Conservation (phyloP, 179 eudicot species). For the Camellia oleifera region DNA sequence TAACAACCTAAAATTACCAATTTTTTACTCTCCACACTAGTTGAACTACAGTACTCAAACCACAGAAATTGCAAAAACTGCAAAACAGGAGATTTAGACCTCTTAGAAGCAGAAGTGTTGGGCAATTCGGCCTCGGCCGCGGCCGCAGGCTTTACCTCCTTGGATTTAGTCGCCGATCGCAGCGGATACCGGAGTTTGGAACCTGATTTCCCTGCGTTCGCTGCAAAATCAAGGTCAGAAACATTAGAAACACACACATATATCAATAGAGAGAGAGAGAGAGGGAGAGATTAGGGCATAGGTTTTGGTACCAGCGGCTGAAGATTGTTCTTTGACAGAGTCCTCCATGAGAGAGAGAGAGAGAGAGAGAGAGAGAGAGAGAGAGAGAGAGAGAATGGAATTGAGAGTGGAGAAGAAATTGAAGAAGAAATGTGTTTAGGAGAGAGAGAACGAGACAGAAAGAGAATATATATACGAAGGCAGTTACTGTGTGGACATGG, state of each 20-base stretch:
- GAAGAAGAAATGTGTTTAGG: too few species aligned
- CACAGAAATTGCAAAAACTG: not conserved
- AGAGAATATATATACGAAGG: not conserved
- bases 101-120: slow-evolving; percentile 43
- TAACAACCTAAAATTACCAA: not conserved
- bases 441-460: not conserved
- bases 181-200: slow-evolving; percentile 73
- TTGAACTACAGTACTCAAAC: too few species aligned
- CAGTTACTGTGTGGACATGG: not conserved
- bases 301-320: slow-evolving; percentile 23
- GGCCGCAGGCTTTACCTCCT: slow-evolving; percentile 48
- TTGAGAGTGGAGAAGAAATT: too few species aligned
- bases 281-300: not conserved
- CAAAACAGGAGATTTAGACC: slow-evolving; percentile 24
- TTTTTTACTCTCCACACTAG: too few species aligned
- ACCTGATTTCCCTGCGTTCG: slow-evolving; percentile 23
- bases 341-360: slow-evolving; percentile 23
- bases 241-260: not conserved
- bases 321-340: slow-evolving; percentile 25
- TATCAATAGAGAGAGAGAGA: not conserved
- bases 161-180: slow-evolving; percentile 52
- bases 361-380: slow-evolving; percentile 9
- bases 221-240: slow-evolving; percentile 16
- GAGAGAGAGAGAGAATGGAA: not conserved
- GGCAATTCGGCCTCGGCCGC: slow-evolving; percentile 14